Percentiles rank a stretch among this genome's conserved stretches.
Conservation (phyloP, 768 basidiomycete genomes). For the Lactarius trivialis region DNA sequence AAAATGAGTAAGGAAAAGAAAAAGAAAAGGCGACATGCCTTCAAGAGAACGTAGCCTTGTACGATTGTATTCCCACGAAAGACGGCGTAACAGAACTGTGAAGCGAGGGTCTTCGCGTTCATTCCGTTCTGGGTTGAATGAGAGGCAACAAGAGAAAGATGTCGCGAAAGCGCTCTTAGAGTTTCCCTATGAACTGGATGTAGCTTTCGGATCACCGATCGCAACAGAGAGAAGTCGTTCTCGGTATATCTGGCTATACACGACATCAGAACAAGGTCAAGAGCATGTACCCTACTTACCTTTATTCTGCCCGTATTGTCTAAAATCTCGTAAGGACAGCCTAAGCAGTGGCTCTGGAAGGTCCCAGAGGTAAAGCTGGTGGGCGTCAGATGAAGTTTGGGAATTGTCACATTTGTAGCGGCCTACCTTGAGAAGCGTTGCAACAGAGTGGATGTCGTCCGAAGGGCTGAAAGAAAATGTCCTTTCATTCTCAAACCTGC, state of each 20-base stretch:
- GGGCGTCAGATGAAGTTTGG: neutral
- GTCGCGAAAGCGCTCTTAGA: slow-evolving; percentile 72
- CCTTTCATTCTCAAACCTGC: slow-evolving; percentile 79
- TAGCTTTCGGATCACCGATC: slow-evolving; percentile 77
- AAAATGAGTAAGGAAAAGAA: neutral
- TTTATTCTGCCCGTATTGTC: slow-evolving; percentile 71
- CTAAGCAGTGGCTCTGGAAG: slow-evolving; percentile 89
- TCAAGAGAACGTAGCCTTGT: slow-evolving; percentile 67
- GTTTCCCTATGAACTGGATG: slow-evolving; percentile 82
- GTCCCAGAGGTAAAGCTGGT: slow-evolving; percentile 74
- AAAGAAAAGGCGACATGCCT: slow-evolving; percentile 41
- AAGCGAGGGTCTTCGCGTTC: slow-evolving; percentile 88
- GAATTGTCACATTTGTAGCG: neutral
- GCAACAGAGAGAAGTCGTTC: slow-evolving; percentile 64
- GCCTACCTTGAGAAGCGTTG: slow-evolving; percentile 76
- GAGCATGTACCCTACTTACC: slow-evolving; percentile 37
- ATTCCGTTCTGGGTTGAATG: slow-evolving; percentile 78
- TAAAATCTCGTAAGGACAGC: slow-evolving; percentile 70
- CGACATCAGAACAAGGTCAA: neutral
- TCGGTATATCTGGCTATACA: slow-evolving; percentile 60
- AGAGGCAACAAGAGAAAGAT: slow-evolving; percentile 66
- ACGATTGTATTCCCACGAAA: slow-evolving; percentile 90
- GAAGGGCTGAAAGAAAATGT: slow-evolving; percentile 63
- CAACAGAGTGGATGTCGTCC: slow-evolving; percentile 79
- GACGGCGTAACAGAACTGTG: slow-evolving; percentile 81